These are phyloP conservation scores for Aureobasidium sp. DNA, from an alignment of 2,329 filamentous ascomycete genomes.

Conservation along the genomic window DNA sequence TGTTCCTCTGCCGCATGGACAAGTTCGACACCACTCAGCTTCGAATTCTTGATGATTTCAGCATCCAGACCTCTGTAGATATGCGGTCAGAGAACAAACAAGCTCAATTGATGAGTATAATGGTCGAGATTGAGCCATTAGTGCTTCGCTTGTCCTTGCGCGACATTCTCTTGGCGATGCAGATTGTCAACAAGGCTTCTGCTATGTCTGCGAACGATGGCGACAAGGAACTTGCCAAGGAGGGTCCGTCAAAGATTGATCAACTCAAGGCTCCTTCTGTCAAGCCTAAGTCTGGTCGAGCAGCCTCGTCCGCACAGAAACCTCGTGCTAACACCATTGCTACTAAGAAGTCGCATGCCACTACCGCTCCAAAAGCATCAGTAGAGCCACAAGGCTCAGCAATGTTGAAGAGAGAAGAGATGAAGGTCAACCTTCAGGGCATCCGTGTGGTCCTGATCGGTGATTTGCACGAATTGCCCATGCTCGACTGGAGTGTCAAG, in stretches of 20 bases:
- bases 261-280: conserved; percentile 41
- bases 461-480: conserved; percentile 88
- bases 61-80: conserved; percentile 82
- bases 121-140: conserved; percentile 82
- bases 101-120: conserved; percentile 65
- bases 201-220: conserved; percentile 64
- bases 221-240: conserved; percentile 42
- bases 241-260: conserved; percentile 50
- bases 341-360: conserved; percentile 15
- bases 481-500: conserved; percentile 89
- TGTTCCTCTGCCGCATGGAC: conserved; percentile 99
- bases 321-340: conserved; percentile 33
- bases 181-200: conserved; percentile 84
- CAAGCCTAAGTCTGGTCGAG: conserved; percentile 29
- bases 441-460: conserved; percentile 90
- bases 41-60: conserved; percentile 94
- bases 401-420: conserved; percentile 64
- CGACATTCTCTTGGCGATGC: conserved; percentile 88
- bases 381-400: conserved; percentile 37
- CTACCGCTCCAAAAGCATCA: not conserved
- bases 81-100: conserved; percentile 54
- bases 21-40: conserved; percentile 85
- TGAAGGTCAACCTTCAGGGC: conserved; percentile 80
- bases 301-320: conserved; percentile 39
- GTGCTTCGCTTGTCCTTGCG: conserved; percentile 84